Conservation (phyloP, 75 land plant species). For the Pinus tabuliformis region DNA sequence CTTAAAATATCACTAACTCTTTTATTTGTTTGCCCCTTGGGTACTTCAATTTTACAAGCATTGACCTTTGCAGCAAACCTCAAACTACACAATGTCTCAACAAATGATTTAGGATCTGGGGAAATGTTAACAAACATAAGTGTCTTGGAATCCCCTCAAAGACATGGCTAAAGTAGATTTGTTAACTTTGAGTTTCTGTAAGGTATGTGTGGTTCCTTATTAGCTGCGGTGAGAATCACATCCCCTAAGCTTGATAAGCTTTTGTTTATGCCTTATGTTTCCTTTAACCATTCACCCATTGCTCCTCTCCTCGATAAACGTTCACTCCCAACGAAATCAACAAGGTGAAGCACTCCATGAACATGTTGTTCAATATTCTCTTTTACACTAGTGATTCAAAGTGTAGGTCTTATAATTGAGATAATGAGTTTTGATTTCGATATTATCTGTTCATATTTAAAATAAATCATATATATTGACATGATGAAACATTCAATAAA, state of each 20-base stretch:
- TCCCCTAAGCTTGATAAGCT: conserved; percentile 35
- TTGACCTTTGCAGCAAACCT: conserved; percentile 45
- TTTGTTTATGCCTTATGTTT: conserved; percentile 32
- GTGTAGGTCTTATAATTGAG: no score
- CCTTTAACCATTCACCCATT: conserved; percentile 41
- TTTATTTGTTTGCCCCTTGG: conserved; percentile 18
- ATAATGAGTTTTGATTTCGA: no score
- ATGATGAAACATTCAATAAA: no score
- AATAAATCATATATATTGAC: no score
- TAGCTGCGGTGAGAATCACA: conserved; percentile 31
- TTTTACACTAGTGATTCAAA: no score
- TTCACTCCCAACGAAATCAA: conserved; percentile 58
- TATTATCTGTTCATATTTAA: no score
- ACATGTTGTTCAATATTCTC: conserved; percentile 48
- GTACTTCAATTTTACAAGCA: conserved; percentile 36
- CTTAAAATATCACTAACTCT: conserved; percentile 10
- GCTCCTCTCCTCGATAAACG: conserved; percentile 45
- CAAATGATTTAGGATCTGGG: conserved; percentile 26
- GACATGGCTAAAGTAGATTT: conserved; percentile 34
- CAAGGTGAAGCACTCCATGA: conserved; percentile 46
- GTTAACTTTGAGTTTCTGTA: conserved; percentile 39
- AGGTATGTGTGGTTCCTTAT: conserved; percentile 38
- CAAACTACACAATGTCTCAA: conserved; percentile 31
- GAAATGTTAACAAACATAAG: conserved; percentile 42
- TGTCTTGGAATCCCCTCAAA: conserved; percentile 39